phyloP scores from a whole-genome alignment of 2,329 filamentous ascomycete genomes.

The Spiromastix sp. region DNA sequence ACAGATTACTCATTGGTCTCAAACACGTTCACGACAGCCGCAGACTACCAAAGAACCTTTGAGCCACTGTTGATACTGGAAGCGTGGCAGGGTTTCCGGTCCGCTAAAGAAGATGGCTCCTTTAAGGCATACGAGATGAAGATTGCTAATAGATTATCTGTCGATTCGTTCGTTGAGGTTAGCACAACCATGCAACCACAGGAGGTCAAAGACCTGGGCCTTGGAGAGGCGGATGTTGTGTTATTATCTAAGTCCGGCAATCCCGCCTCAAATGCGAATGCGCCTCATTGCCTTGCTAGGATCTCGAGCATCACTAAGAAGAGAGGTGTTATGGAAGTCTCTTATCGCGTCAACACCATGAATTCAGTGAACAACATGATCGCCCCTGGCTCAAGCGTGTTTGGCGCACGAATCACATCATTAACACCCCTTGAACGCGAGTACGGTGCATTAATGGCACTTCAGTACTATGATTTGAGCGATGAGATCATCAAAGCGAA shows the following conservation, averaged over 20 bases:
- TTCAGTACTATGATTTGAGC: slow-evolving; percentile 94
- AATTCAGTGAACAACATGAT: slow-evolving; percentile 55
- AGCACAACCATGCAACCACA: slow-evolving; percentile 67
- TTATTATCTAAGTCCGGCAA: slow-evolving; percentile 65
- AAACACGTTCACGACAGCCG: slow-evolving; percentile 64
- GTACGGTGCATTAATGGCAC: slow-evolving; percentile 78
- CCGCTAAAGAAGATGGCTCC: slow-evolving; percentile 74
- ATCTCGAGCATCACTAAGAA: slow-evolving; percentile 73
- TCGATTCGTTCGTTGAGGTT: slow-evolving; percentile 88
- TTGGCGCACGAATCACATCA: slow-evolving; percentile 76
- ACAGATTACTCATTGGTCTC: slow-evolving; percentile 66
- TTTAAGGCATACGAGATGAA: slow-evolving; percentile 78
- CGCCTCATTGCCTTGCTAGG: slow-evolving; percentile 75
- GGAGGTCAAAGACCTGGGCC: slow-evolving; percentile 59
- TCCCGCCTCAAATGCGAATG: slow-evolving; percentile 55
- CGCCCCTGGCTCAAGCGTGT: slow-evolving; percentile 57
- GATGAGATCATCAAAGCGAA: slow-evolving; percentile 83
- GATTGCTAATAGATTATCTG: slow-evolving; percentile 74
- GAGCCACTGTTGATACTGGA: slow-evolving; percentile 83
- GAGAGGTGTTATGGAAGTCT: slow-evolving; percentile 69
- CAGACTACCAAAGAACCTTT: slow-evolving; percentile 79
- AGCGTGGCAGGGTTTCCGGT: slow-evolving; percentile 90
- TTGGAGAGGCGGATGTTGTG: slow-evolving; percentile 81
- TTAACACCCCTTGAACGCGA: slow-evolving; percentile 93
- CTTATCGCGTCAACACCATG: slow-evolving; percentile 67